These are phyloP conservation scores for Cornus florida DNA, from an alignment of 148 eudicot species.

Conservation along the genomic window DNA sequence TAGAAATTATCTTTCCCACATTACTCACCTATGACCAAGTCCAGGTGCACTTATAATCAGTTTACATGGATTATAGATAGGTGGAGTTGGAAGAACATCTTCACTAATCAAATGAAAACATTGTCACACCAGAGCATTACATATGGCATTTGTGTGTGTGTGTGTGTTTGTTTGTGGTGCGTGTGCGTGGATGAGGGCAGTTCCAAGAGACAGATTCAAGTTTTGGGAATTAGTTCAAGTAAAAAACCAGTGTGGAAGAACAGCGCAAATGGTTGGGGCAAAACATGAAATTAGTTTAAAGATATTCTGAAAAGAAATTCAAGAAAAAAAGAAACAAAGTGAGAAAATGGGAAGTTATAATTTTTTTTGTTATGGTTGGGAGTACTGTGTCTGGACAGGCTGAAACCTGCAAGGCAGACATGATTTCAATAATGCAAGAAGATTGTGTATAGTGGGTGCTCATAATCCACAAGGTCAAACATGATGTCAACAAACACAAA, in stretches of 20 bases:
- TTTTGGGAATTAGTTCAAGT: neutral
- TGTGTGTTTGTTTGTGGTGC: neutral
- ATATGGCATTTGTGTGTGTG: neutral
- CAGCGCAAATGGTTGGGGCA: neutral
- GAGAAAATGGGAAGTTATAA: neutral
- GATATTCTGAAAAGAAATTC: no score
- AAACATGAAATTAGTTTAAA: no score
- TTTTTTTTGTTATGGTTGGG: no score
- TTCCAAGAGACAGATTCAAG: neutral
- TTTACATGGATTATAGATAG: no score
- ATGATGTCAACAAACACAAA: no score
- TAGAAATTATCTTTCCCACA: neutral
- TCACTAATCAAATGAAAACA: no score
- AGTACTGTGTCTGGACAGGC: neutral
- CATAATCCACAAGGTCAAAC: no score
- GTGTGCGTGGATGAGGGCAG: neutral
- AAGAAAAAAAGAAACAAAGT: neutral
- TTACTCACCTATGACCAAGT: neutral
- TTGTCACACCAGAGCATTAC: neutral
- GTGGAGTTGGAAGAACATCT: neutral
- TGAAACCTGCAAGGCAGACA: no score
- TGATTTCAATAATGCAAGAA: no score
- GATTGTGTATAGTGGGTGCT: no score
- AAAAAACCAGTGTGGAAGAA: neutral
- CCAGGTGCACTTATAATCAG: neutral